Conservation (phyloP, 2,329 filamentous ascomycete species). For the Cordyceps farinosa region DNA sequence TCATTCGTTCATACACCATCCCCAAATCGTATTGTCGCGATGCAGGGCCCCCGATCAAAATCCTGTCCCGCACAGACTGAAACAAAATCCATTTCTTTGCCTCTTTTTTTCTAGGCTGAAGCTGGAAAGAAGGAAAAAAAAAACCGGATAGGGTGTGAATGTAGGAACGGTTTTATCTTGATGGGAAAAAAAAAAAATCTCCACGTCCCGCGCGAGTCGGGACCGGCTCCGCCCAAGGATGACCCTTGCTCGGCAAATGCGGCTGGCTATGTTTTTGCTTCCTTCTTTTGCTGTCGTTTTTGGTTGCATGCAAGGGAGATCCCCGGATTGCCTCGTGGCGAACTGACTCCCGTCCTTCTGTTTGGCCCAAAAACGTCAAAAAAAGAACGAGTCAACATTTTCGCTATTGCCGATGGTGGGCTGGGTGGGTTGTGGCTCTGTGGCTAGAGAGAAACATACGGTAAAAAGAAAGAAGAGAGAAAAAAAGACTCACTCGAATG, state of each 20-base stretch:
- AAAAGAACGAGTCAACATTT: too few species aligned
- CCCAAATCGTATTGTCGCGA: not conserved
- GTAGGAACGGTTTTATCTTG: not conserved
- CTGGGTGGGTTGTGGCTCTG: too few species aligned
- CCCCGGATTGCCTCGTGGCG: not conserved
- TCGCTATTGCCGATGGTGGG: too few species aligned
- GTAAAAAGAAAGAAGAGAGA: too few species aligned
- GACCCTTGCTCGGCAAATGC: not conserved
- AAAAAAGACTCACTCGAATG: too few species aligned
- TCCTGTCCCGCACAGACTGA: not conserved
- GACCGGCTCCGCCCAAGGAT: not conserved
- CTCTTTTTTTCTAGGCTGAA: too few species aligned
- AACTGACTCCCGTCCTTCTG: not conserved
- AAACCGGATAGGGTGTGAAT: not conserved
- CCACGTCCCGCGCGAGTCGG: not conserved
- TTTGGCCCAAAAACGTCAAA: not conserved
- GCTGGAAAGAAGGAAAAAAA: not conserved
- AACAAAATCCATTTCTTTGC: not conserved
- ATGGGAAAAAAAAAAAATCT: not conserved
- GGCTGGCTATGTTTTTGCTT: not conserved
- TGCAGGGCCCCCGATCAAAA: not conserved
- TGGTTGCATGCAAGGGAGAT: too few species aligned
- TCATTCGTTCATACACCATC: too few species aligned
- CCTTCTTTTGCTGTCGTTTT: not conserved
- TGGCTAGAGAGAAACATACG: too few species aligned